A percentile compares a stretch with the other conserved stretches of the same genome.
Evolutionary conservation across 805 yeast species (phyloP).

Genomic region (Komagataella ulmi): DNA sequence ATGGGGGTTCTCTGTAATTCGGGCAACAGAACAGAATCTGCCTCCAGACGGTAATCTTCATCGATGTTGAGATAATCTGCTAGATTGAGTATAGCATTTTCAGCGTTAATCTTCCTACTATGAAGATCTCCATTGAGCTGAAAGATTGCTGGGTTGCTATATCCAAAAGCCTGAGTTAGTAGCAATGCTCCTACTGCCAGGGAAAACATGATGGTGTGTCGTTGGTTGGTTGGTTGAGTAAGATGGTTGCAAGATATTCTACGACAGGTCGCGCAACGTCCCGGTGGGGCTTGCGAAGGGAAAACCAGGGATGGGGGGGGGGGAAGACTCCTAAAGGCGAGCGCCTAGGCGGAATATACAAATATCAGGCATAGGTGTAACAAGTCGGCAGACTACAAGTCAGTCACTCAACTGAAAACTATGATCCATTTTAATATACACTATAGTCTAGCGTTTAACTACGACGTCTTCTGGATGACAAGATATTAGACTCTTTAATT

Average conservation of each 20-base stretch:
- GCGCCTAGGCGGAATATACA: background rate
- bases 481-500: background rate
- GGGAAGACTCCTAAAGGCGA: background rate
- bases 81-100: constrained; percentile 20
- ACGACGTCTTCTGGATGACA: background rate
- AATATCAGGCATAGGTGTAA: too few species aligned
- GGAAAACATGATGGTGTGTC: background rate
- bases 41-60: constrained; percentile 13
- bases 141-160: background rate
- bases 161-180: background rate
- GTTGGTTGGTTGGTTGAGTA: background rate
- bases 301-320: too few species aligned
- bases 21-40: background rate
- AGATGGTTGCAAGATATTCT: background rate
- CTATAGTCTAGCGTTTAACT: too few species aligned
- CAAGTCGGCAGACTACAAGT: background rate
- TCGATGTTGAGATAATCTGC: constrained; percentile 21
- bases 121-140: background rate
- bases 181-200: background rate
- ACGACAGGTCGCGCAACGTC: background rate
- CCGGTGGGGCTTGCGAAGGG: background rate
- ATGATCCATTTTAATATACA: background rate
- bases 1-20: background rate
- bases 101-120: background rate
- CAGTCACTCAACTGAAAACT: background rate